Percentiles rank a stretch among this genome's conserved stretches.
Evolutionary conservation across 1,284 basidiomycete genomes (phyloP).

Genomic region (Stygiomarasmius scandens): DNA sequence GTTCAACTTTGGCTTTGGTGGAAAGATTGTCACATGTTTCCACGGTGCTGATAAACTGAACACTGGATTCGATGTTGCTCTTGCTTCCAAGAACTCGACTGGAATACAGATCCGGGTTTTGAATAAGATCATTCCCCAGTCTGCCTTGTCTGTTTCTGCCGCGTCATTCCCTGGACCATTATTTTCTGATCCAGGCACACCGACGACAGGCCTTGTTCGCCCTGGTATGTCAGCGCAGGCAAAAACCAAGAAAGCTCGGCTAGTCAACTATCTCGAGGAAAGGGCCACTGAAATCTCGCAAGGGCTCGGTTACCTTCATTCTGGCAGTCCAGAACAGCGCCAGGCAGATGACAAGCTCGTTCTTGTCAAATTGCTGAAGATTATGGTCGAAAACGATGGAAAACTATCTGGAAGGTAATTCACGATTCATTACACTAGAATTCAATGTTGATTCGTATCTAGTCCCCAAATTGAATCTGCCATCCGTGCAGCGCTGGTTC

Average conservation of each 20-base stretch:
- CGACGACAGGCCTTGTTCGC: conserved; percentile 70
- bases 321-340: conserved; percentile 53
- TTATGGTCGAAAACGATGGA: conserved; percentile 88
- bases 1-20: conserved; percentile 88
- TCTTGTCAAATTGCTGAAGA: conserved; percentile 74
- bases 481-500: conserved; percentile 61
- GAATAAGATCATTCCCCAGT: conserved; percentile 69
- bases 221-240: conserved; percentile 60
- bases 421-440: conserved; percentile 8
- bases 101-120: conserved; percentile 71
- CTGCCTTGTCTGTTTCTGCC: conserved; percentile 59
- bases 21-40: conserved; percentile 85
- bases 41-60: conserved; percentile 69
- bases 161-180: conserved; percentile 84
- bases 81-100: conserved; percentile 71
- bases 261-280: conserved; percentile 77
- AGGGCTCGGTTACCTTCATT: conserved; percentile 73
- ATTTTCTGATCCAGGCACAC: conserved; percentile 73
- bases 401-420: conserved; percentile 86
- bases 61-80: conserved; percentile 77
- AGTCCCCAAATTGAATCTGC: conserved; percentile 74
- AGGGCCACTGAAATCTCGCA: conserved; percentile 77
- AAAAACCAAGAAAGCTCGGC: conserved; percentile 84
- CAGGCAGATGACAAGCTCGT: conserved; percentile 77
- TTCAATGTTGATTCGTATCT: conserved; percentile 22